Evolutionary conservation across 148 eudicot species (phyloP).

Genomic region (Fallopia convolvulus): DNA sequence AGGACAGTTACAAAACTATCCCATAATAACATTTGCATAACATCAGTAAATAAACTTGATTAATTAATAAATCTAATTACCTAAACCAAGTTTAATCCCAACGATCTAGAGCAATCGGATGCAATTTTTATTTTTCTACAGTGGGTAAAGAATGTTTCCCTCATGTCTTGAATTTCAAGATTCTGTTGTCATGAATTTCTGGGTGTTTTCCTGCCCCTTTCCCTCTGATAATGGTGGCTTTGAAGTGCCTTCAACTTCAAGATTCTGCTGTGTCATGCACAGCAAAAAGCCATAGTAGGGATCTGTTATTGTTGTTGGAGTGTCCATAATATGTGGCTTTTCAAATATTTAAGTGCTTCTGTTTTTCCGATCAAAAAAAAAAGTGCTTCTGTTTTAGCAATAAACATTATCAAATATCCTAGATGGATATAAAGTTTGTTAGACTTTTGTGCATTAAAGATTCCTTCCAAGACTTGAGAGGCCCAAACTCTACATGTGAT

Average conservation of each 20-base stretch:
- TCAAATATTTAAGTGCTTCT: not conserved
- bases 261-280: not conserved
- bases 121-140: too few relatives aligned
- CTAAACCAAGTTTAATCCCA: too few relatives aligned
- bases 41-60: too few relatives aligned
- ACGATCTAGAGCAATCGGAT: too few relatives aligned
- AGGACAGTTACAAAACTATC: too few relatives aligned
- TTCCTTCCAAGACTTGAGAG: not conserved
- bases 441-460: constrained; percentile 1
- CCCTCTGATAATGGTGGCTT: not conserved
- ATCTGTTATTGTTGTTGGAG: not conserved
- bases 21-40: too few relatives aligned
- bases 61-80: too few relatives aligned
- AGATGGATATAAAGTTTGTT: not conserved
- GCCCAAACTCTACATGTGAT: not conserved
- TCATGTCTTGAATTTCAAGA: too few relatives aligned
- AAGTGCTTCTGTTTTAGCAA: not conserved
- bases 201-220: not conserved
- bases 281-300: not conserved
- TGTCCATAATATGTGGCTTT: constrained; percentile 3
- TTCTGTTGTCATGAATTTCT: not conserved
- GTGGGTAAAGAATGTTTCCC: too few relatives aligned
- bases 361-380: too few relatives aligned
- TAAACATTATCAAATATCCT: not conserved
- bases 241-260: not conserved